Evolutionary conservation across 768 basidiomycete species (phyloP).

Genomic region (Pisolithus orientalis): DNA sequence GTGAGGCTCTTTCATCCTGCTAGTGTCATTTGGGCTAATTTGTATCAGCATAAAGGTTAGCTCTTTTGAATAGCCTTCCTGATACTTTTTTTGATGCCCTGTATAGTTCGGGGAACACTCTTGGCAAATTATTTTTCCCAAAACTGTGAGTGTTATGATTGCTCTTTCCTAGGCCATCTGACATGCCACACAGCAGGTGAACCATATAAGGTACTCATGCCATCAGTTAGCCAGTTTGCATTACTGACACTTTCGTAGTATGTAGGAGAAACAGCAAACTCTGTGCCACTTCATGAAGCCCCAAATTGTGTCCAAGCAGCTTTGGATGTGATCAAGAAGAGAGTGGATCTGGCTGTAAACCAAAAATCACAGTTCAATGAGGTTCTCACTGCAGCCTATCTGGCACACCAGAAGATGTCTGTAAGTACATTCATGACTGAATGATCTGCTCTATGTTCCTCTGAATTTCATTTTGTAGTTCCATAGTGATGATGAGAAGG

Average conservation of each 20-base stretch:
- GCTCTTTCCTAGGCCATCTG: neutral
- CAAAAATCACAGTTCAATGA: slow-evolving; percentile 56
- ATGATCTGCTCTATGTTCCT: neutral
- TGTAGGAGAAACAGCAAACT: slow-evolving; percentile 70
- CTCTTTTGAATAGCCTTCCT: neutral
- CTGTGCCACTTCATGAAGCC: slow-evolving; percentile 55
- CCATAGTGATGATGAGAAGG: slow-evolving; percentile 73
- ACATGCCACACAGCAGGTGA: slow-evolving; percentile 50
- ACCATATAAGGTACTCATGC: slow-evolving; percentile 60
- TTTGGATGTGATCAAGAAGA: slow-evolving; percentile 50
- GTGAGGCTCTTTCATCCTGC: slow-evolving; percentile 34
- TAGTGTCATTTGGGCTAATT: slow-evolving; percentile 7
- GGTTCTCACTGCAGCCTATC: slow-evolving; percentile 75
- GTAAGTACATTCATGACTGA: slow-evolving; percentile 32
- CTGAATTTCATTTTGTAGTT: slow-evolving; percentile 40
- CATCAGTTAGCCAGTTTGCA: neutral
- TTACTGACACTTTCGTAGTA: slow-evolving; percentile 42
- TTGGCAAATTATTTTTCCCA: slow-evolving; percentile 84
- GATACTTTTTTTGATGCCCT: slow-evolving; percentile 4
- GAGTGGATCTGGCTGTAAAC: slow-evolving; percentile 43
- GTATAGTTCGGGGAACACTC: slow-evolving; percentile 58
- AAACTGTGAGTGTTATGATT: slow-evolving; percentile 48
- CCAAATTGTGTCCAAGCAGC: slow-evolving; percentile 56
- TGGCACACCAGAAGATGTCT: slow-evolving; percentile 82
- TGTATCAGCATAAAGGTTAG: slow-evolving; percentile 63